phyloP scores from a whole-genome alignment of 2,329 filamentous ascomycete genomes.

The Diplodia corticola region DNA sequence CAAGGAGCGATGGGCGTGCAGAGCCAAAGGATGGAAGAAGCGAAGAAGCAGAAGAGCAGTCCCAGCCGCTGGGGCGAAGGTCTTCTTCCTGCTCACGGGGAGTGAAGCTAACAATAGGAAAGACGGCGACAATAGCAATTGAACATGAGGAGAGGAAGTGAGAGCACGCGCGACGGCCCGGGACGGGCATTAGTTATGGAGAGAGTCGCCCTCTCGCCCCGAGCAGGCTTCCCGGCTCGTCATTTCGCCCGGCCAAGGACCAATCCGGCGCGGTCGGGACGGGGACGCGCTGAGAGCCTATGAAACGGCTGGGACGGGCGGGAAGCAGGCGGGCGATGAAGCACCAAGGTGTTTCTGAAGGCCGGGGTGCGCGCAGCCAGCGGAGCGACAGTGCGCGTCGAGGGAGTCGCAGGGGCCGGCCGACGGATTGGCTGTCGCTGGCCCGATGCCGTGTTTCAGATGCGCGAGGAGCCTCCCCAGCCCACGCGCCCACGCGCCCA shows the following conservation, averaged over 20 bases:
- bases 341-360: constrained; percentile 19
- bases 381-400: constrained; percentile 11
- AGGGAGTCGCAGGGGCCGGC: background rate
- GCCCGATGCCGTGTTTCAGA: constrained; percentile 7
- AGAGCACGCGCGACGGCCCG: background rate
- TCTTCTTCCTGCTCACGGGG: constrained; percentile 4
- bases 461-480: constrained; percentile 17
- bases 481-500: background rate
- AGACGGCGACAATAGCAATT: constrained; percentile 17
- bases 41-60: constrained; percentile 25
- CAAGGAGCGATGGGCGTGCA: constrained; percentile 27
- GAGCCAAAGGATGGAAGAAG: constrained; percentile 26
- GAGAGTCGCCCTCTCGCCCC: background rate
- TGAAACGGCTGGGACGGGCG: constrained; percentile 16
- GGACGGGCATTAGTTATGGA: constrained; percentile 15
- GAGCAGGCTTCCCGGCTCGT: constrained; percentile 6
- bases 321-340: constrained; percentile 14
- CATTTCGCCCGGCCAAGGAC: constrained; percentile 9
- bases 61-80: constrained; percentile 32
- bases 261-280: background rate
- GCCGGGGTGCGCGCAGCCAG: constrained; percentile 2
- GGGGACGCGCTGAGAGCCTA: background rate
- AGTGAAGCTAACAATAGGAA: constrained; percentile 19
- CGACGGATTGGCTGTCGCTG: constrained; percentile 13
- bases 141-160: constrained; percentile 17